Base-by-base conservation (phyloP, 306 rosid genomes). In the Castanea sativa region DNA sequence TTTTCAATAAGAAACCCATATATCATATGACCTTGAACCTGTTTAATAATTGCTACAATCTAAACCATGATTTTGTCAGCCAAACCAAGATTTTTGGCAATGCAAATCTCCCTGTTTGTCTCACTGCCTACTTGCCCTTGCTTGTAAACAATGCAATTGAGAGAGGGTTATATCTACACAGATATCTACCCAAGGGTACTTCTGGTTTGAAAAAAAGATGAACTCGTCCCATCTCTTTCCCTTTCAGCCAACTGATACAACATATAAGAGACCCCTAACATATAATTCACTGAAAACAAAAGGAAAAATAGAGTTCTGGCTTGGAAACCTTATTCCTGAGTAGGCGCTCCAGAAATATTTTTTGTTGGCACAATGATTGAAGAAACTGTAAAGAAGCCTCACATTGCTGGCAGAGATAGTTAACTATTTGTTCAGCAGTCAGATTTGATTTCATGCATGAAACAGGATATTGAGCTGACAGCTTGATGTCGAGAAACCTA, bases 311-410 rank as follows among this genome's bases (percentile, higher is more conserved):
- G 64, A 30, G 56, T 52, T 82, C 73, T 61, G 33, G 71, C 53
- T 73, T 71, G 43, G 71, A 70, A 76, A 88, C 90, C 92, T 88
- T 88, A 84, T 86, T 88, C 77, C 85, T 86, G 76, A 86, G 81
- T 49, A 88, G 78, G 67, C 82, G 86, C 81, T 88, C 92, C 60
- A 86, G 88, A 75, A 86, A 88, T 55, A 75, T 57, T 72, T 88
- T 88, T 77, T 88, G 92, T 76, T 86, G 92, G 85, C 88, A 86
- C 55, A 88, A 56, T 30, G 82, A 83, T 71, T 84, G 92, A 60
- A 88, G 92, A 88, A 86, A 86, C 76, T 88, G 90, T 77, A 88
- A 77, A 67, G 87, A 88, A 73, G 92, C 92, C 73, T 88, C 90
- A 67, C 85, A 88, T 76, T 88, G 90, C 79, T 83, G 88, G 78